Evolutionary conservation across 495 filamentous ascomycete species (phyloP).

Genomic region (Aspergillus hancockii): DNA sequence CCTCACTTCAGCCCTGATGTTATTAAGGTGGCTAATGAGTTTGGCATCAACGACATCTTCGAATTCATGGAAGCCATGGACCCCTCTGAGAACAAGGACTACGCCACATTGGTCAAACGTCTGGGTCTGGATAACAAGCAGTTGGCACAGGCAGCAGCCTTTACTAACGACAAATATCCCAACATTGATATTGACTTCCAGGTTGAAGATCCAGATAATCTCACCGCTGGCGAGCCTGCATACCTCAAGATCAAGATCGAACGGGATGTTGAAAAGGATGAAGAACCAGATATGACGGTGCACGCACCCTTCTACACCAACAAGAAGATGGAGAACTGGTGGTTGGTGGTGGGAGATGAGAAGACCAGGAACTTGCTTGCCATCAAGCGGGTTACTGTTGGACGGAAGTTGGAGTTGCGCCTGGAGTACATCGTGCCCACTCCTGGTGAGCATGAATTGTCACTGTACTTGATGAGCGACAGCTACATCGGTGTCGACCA

Average conservation of each 20-base stretch:
- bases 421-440: slow-evolving; percentile 88
- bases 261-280: slow-evolving; percentile 76
- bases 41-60: slow-evolving; percentile 87
- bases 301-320: slow-evolving; percentile 94
- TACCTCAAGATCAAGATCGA: slow-evolving; percentile 86
- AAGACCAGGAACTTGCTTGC: slow-evolving; percentile 81
- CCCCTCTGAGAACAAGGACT: slow-evolving; percentile 81
- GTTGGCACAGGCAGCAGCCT: slow-evolving; percentile 82
- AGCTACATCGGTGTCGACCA: slow-evolving; percentile 98
- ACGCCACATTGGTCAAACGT: slow-evolving; percentile 69
- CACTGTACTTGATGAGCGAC: slow-evolving; percentile 94
- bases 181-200: slow-evolving; percentile 89
- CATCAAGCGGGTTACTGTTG: slow-evolving; percentile 93
- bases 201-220: slow-evolving; percentile 74
- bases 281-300: slow-evolving; percentile 79
- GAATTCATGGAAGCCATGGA: slow-evolving; percentile 99
- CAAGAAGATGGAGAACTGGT: slow-evolving; percentile 97
- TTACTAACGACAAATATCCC: slow-evolving; percentile 97
- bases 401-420: slow-evolving; percentile 69
- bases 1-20: slow-evolving; percentile 87
- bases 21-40: slow-evolving; percentile 79
- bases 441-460: slow-evolving; percentile 83
- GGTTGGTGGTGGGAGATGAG: slow-evolving; percentile 89
- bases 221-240: slow-evolving; percentile 77
- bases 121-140: slow-evolving; percentile 80